A percentile compares a stretch with the other conserved stretches of the same genome.
Conservation (phyloP, 2,329 filamentous ascomycete species). For the Diplodia intermedia region DNA sequence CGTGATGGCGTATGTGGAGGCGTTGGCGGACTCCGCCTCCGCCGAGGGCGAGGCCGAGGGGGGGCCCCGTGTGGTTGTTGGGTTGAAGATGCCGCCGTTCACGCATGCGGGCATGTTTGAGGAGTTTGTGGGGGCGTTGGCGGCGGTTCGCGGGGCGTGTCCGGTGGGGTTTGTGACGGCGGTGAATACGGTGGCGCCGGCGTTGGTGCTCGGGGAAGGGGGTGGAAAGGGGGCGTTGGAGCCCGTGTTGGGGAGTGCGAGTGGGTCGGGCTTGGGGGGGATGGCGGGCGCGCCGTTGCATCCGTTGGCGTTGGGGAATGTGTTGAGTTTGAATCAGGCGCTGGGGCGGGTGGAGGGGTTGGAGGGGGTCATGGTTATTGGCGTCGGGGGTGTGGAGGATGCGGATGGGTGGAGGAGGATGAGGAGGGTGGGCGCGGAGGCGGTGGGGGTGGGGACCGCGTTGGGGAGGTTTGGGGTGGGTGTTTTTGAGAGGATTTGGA, state of each 20-base stretch:
- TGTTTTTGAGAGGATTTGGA: conserved; percentile 67
- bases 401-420: conserved; percentile 68
- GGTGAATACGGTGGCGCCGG: conserved; percentile 76
- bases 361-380: conserved; percentile 37
- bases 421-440: conserved; percentile 68
- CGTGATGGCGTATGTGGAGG: conserved; percentile 63
- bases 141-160: conserved; percentile 38
- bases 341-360: conserved; percentile 61
- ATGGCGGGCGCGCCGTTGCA: conserved; percentile 76
- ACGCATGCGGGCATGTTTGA: conserved; percentile 72
- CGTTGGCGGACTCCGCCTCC: conserved; percentile 57
- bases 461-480: conserved; percentile 67
- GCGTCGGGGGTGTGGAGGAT: conserved; percentile 50
- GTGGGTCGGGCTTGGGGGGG: conserved; percentile 68
- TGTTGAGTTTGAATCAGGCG: conserved; percentile 68
- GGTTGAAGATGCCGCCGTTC: conserved; percentile 79
- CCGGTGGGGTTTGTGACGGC: conserved; percentile 73
- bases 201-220: conserved; percentile 61
- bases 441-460: conserved; percentile 73
- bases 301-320: conserved; percentile 76
- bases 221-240: conserved; percentile 35
- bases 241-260: conserved; percentile 58
- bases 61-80: conserved; percentile 54
- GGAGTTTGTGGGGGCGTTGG: conserved; percentile 62
- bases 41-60: conserved; percentile 44